A percentile compares a stretch with the other conserved stretches of the same genome.
Conservation (phyloP, 2,329 filamentous ascomycete species). For the Xylaria multiplex region DNA sequence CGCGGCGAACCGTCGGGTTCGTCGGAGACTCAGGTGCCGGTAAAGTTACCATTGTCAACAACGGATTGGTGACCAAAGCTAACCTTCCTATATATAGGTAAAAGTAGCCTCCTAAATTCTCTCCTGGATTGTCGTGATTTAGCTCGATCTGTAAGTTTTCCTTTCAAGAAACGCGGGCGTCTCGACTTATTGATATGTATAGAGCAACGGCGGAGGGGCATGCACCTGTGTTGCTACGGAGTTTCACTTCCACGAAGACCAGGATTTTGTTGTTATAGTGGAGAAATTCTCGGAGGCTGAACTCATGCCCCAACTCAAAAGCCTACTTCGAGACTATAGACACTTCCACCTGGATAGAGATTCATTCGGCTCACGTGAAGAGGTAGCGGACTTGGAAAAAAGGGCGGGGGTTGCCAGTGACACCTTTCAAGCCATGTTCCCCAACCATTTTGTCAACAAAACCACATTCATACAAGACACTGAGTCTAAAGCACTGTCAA, state of each 20-base stretch:
- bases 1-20: slow-evolving; percentile 56
- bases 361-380: slow-evolving; percentile 37
- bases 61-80: not conserved
- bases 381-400: slow-evolving; percentile 42
- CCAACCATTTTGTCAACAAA: slow-evolving; percentile 38
- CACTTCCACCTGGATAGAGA: slow-evolving; percentile 47
- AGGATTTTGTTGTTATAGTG: slow-evolving; percentile 50
- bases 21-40: slow-evolving; percentile 61
- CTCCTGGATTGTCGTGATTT: slow-evolving; percentile 55
- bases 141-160: slow-evolving; percentile 55
- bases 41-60: slow-evolving; percentile 38
- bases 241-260: slow-evolving; percentile 52
- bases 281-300: slow-evolving; percentile 49
- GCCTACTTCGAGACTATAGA: slow-evolving; percentile 53
- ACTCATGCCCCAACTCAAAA: slow-evolving; percentile 49
- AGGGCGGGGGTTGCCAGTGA: slow-evolving; percentile 50
- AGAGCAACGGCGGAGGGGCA: slow-evolving; percentile 57
- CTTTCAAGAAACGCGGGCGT: not conserved
- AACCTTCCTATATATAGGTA: slow-evolving; percentile 48
- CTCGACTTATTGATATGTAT: not conserved
- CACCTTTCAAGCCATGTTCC: slow-evolving; percentile 54
- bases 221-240: slow-evolving; percentile 62
- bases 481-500: slow-evolving; percentile 34
- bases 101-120: slow-evolving; percentile 62
- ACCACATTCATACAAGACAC: slow-evolving; percentile 35